Evolutionary conservation across 2,329 filamentous ascomycete species (phyloP).

Genomic region (Penicillium thymicola): DNA sequence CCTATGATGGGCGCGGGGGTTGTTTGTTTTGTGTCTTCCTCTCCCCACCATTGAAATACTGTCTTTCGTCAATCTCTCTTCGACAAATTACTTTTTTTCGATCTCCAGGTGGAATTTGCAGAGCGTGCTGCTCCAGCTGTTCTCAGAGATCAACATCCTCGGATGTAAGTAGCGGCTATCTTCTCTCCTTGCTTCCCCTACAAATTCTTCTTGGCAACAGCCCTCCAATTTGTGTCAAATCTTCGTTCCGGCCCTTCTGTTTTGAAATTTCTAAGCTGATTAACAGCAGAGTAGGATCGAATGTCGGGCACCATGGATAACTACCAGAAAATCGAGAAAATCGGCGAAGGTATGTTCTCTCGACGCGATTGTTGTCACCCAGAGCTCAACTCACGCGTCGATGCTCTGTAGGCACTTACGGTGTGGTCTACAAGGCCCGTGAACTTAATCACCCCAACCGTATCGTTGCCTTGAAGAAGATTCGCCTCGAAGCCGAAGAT

Average conservation of each 20-base stretch:
- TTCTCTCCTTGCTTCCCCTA: constrained; percentile 18
- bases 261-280: constrained; percentile 5
- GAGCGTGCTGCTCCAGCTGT: constrained; percentile 6
- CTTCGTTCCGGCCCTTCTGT: background rate
- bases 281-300: background rate
- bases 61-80: constrained; percentile 10
- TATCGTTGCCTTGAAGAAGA: constrained; percentile 93
- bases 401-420: constrained; percentile 70
- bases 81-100: constrained; percentile 2
- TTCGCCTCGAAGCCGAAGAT: constrained; percentile 90
- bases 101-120: constrained; percentile 7
- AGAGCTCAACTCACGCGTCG: constrained; percentile 17
- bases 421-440: constrained; percentile 90
- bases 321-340: constrained; percentile 95
- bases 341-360: constrained; percentile 73
- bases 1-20: constrained; percentile 27
- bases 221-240: constrained; percentile 9
- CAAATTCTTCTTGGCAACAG: constrained; percentile 6
- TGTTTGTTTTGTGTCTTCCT: constrained; percentile 34
- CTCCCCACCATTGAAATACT: constrained; percentile 26
- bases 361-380: background rate
- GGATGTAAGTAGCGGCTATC: background rate
- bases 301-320: constrained; percentile 68
- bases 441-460: constrained; percentile 78
- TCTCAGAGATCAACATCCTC: background rate